Base-by-base conservation (phyloP, 2,329 filamentous ascomycete genomes). In the Colletotrichum euphorbiae region DNA sequence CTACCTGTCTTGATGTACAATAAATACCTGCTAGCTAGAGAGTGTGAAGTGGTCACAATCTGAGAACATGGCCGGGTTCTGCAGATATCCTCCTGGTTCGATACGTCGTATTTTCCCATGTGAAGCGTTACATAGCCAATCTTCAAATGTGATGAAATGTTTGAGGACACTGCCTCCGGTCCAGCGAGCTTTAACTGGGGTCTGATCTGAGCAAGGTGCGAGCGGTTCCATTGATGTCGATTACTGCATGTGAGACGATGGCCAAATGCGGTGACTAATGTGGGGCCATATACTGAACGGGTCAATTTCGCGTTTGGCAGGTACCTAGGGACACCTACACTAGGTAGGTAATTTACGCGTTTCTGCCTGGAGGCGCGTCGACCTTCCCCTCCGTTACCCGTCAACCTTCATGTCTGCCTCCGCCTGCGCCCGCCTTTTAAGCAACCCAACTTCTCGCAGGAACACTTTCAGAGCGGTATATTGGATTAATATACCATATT, bases 301-400 rank as follows among this genome's bases (percentile, higher is more conserved):
- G 62, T 61, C 56, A 15, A 36, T 38, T 52, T 63, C 64, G 66
- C 67, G 67, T 60, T 48, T 50, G 52, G 13, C 43, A 36, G 31
- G 42, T 48, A 13, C 36, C 21, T 57, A 28, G n/a, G 52, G 46
- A 33, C 45, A 50, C n/a, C 13, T 36, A 67, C 72, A 71, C 73
- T 71, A 28, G 6, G 24, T 28, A 6, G 70, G 69, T 76, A 75
- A 77, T 80, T 79, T 78, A 80, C 79, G 79, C 79, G 79, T 72
- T 76, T 74, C 77, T 79, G 77, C 78, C 78, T 78, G 69, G 70
- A 65, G 71, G 74, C 77, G 79, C 78, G 78, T 79, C 77, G 77
- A 79, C 77, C 70, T 71, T 46, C 54, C 56, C 60, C 45, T 33
- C 31, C 21, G 48, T 43, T 54, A 24, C 50, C 42, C 62, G 17